These are phyloP conservation scores for Phallus indusiatus DNA, from an alignment of 768 basidiomycete genomes.

Conservation along the genomic window DNA sequence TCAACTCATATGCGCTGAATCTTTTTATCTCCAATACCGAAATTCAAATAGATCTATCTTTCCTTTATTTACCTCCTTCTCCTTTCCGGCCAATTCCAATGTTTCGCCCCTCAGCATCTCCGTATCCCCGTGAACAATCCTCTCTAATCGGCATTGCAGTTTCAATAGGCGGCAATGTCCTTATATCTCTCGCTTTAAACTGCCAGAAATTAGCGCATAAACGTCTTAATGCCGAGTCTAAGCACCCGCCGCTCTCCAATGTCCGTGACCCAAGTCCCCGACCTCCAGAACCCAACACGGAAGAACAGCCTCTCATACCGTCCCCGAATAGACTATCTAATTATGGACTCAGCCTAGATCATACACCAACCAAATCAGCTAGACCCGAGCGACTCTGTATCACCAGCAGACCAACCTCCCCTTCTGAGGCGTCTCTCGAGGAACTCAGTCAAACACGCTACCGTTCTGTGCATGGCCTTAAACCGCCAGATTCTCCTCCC, in stretches of 20 bases:
- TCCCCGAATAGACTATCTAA: background rate
- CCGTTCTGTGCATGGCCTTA: conserved; percentile 14
- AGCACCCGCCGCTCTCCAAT: background rate
- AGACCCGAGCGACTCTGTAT: background rate
- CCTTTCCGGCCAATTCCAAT: too few relatives aligned
- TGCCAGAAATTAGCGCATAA: conserved; percentile 87
- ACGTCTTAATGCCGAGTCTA: conserved; percentile 37
- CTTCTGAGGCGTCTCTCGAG: background rate
- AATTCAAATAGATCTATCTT: too few relatives aligned
- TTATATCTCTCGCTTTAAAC: conserved; percentile 88
- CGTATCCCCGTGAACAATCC: conserved; percentile 34
- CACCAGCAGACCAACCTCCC: background rate
- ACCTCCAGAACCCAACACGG: background rate
- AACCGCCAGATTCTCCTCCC: conserved; percentile 7
- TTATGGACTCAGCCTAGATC: background rate
- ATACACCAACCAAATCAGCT: background rate
- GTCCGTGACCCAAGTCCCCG: background rate
- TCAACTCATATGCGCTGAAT: too few relatives aligned
- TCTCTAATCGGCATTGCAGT: conserved; percentile 75
- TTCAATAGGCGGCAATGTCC: conserved; percentile 74
- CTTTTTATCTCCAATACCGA: too few relatives aligned
- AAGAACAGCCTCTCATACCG: background rate
- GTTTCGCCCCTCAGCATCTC: too few relatives aligned
- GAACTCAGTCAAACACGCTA: conserved; percentile 9
- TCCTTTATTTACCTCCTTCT: too few relatives aligned